phyloP scores from a whole-genome alignment of 306 rosid species.

The Dalbergia oliveri region DNA sequence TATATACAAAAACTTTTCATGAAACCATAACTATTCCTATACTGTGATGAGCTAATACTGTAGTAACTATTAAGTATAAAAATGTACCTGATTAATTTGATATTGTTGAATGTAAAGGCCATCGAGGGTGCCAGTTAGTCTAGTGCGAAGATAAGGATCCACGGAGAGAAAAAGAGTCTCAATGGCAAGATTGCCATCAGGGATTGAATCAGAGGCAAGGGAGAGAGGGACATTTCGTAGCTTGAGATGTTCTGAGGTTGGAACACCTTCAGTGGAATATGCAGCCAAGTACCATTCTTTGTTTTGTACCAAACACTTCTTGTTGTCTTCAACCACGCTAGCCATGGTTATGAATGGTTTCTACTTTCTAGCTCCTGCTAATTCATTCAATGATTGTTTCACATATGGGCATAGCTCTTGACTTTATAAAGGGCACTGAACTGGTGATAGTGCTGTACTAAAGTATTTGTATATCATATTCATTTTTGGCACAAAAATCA shows the following conservation, averaged over 20 bases:
- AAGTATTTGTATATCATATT: too few relatives aligned
- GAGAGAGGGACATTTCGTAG: conserved; percentile 53
- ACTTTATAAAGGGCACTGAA: too few relatives aligned
- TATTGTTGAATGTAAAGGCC: conserved; percentile 53
- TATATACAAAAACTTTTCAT: background rate
- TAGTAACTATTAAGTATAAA: too few relatives aligned
- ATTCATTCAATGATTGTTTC: too few relatives aligned
- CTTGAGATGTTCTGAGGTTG: conserved; percentile 61
- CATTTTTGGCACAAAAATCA: too few relatives aligned
- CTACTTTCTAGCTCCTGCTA: background rate
- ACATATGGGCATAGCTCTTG: too few relatives aligned
- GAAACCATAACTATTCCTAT: background rate
- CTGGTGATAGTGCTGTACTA: too few relatives aligned
- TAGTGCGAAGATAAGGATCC: conserved; percentile 63
- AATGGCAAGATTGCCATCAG: conserved; percentile 52
- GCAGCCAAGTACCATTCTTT: conserved; percentile 69
- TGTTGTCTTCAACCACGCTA: background rate
- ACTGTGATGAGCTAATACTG: background rate
- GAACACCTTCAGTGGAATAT: conserved; percentile 62
- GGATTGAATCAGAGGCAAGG: conserved; percentile 53
- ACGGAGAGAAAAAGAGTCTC: conserved; percentile 58
- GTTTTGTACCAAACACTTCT: conserved; percentile 46
- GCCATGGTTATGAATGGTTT: conserved; percentile 25
- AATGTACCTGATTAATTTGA: conserved; percentile 51
- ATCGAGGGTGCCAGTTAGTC: conserved; percentile 57